Base-by-base conservation (phyloP, 768 basidiomycete species). In the Gelatoporia subvermispora region DNA sequence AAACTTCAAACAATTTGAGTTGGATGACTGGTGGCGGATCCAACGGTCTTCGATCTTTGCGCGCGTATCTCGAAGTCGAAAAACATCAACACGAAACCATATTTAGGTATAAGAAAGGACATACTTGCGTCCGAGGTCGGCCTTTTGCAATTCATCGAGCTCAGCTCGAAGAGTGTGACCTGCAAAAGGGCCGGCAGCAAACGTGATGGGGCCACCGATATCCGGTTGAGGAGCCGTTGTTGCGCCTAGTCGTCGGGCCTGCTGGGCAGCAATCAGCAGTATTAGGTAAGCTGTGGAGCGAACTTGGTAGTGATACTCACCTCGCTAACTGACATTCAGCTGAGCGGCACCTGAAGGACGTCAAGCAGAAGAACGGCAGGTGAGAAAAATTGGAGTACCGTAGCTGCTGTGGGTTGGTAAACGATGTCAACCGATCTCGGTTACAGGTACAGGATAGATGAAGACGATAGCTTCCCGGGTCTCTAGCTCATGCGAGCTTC, bases 41-140 rank as follows among this genome's bases (percentile, higher is more conserved):
- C 15, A 85, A 71, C 8, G 83, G 83, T 25, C 83, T 63, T 24
- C 81, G 69, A 61, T 85, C 83, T 9, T 82, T 79, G 47, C 74
- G 73, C 0, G 78, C 78, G 60, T 81, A 82, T 60, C 81, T 62
- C 35, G 8, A 43, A 18, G 10, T 13, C 35, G 21, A 11, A 36
- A 9, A n/a, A 5, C 16, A 8, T 36, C 8, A 28, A 24, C 45
- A 37, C 16, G 18, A 8, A 47, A 37, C 8, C 5, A 38, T 23
- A 4, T 18, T 18, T 2, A 24, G 11, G 23, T 25, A 18, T 18
- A 4, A 22, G 22, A 17, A 7, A 34, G 17, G 36, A 56, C 69
- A 46, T 58, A 84, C 82, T 85, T 85, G 65, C 84, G 68, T n/a
- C 82, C 82, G 24, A 84, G 68, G 56, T 82, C 72, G 4, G 84